Percentiles rank a stretch among this genome's conserved stretches.
Evolutionary conservation across 2,329 filamentous ascomycete species (phyloP).

Genomic region (Trichoderma semiorbis): DNA sequence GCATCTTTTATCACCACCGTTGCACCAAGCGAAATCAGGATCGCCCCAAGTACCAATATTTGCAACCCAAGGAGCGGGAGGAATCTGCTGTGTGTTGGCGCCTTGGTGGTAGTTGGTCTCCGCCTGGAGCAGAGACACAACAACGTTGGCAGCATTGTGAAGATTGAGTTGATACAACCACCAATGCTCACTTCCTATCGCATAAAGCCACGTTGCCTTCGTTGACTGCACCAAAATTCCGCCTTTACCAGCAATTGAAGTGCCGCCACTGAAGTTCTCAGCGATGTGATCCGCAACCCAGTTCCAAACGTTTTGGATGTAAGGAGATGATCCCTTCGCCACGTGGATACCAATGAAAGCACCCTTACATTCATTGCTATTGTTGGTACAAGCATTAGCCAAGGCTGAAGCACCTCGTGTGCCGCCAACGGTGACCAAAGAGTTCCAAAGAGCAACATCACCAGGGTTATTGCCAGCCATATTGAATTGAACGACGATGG

Average conservation of each 20-base stretch:
- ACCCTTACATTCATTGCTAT: conserved; percentile 41
- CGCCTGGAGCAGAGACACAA: conserved; percentile 49
- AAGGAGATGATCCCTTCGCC: conserved; percentile 28
- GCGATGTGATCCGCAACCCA: conserved; percentile 46
- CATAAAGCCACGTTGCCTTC: conserved; percentile 48
- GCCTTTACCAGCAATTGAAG: conserved; percentile 47
- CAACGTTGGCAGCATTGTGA: conserved; percentile 46
- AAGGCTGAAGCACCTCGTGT: conserved; percentile 35
- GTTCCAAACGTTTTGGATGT: conserved; percentile 34
- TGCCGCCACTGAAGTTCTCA: conserved; percentile 46
- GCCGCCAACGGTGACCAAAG: conserved; percentile 45
- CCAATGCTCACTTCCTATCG: conserved; percentile 51
- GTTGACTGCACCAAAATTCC: conserved; percentile 46
- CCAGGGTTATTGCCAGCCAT: conserved; percentile 44
- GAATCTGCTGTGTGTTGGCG: conserved; percentile 33
- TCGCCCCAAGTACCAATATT: conserved; percentile 38
- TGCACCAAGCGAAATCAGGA: conserved; percentile 41
- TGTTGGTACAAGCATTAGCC: conserved; percentile 35
- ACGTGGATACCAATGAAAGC: conserved; percentile 50
- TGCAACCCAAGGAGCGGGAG: conserved; percentile 39
- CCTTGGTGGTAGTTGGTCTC: conserved; percentile 47
- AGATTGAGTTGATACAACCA: conserved; percentile 58
- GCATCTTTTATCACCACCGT: conserved; percentile 35
- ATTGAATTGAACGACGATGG: conserved; percentile 46
- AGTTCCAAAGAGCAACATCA: conserved; percentile 51